Evolutionary conservation across 108 stramenopile genomes (phyloP).

Genomic region (Schizochytrium sp.): DNA sequence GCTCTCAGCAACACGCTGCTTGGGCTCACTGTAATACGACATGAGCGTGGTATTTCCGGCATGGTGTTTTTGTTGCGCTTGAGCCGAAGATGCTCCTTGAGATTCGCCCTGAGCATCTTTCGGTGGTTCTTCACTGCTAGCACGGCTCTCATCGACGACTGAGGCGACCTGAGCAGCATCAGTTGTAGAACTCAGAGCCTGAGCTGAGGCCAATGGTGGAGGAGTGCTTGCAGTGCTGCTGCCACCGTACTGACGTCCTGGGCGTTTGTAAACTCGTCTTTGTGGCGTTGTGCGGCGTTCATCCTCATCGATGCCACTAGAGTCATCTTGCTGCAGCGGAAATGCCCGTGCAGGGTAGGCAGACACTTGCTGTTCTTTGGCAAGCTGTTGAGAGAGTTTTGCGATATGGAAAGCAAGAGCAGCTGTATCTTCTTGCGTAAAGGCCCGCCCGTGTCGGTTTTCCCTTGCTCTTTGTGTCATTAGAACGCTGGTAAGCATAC

Average conservation of each 20-base stretch:
- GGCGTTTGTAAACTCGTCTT: too few relatives aligned
- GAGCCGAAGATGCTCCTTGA: background rate
- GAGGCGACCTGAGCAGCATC: background rate
- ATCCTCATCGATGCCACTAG: too few relatives aligned
- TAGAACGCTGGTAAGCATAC: background rate
- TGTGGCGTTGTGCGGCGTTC: too few relatives aligned
- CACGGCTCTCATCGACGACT: background rate
- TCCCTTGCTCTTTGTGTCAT: background rate
- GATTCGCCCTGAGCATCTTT: background rate
- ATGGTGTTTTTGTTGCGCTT: background rate
- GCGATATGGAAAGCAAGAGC: constrained; percentile 23
- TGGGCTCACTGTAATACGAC: background rate
- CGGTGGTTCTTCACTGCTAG: background rate
- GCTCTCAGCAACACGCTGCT: constrained; percentile 23
- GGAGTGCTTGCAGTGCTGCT: background rate
- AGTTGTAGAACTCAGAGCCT: background rate
- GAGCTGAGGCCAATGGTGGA: background rate
- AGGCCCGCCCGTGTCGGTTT: background rate
- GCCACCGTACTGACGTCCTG: background rate
- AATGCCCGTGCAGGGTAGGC: too few relatives aligned
- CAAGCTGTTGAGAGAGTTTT: constrained; percentile 24
- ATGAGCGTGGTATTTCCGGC: too few relatives aligned
- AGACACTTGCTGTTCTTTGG: background rate
- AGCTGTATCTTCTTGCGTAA: constrained; percentile 11
- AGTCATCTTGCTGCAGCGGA: too few relatives aligned